These are phyloP conservation scores for Podospora bellae-mahoneyi DNA, from an alignment of 495 filamentous ascomycete species.

Conservation along the genomic window DNA sequence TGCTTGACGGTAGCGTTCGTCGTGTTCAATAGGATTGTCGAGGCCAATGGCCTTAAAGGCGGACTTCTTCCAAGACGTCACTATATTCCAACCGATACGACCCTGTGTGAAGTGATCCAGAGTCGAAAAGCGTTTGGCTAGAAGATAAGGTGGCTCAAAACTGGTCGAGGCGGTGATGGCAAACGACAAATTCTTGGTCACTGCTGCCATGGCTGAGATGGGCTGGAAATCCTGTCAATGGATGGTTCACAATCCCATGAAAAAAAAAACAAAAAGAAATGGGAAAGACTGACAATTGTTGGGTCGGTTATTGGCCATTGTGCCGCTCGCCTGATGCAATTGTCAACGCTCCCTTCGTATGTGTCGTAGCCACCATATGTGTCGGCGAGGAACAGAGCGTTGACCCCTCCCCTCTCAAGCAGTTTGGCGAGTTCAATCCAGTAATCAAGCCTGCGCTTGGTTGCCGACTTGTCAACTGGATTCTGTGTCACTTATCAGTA, in stretches of 20 bases:
- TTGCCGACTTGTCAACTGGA: slow-evolving; percentile 53
- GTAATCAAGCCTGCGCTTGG: slow-evolving; percentile 54
- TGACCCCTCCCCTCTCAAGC: slow-evolving; percentile 56
- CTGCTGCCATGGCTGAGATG: slow-evolving; percentile 55
- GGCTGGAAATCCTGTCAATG: slow-evolving; percentile 16
- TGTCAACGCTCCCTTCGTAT: slow-evolving; percentile 54
- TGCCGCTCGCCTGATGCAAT: slow-evolving; percentile 43
- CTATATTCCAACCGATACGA: slow-evolving; percentile 63
- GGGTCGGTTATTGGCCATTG: slow-evolving; percentile 57
- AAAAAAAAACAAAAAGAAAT: not conserved
- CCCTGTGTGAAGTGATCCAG: slow-evolving; percentile 61
- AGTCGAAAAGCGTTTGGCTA: slow-evolving; percentile 59
- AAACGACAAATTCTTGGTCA: slow-evolving; percentile 53
- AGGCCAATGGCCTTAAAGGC: slow-evolving; percentile 58
- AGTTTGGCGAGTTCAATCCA: slow-evolving; percentile 60
- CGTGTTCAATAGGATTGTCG: slow-evolving; percentile 56
- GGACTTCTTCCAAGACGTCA: slow-evolving; percentile 58
- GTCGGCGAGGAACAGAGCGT: slow-evolving; percentile 60
- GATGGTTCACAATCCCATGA: not conserved
- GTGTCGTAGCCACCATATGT: slow-evolving; percentile 56
- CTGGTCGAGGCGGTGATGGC: slow-evolving; percentile 57
- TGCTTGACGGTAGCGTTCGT: slow-evolving; percentile 58
- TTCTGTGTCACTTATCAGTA: slow-evolving; percentile 36
- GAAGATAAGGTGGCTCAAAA: slow-evolving; percentile 56
- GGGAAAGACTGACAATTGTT: slow-evolving; percentile 45